phyloP scores from a whole-genome alignment of 495 filamentous ascomycete genomes.

The Bathelium albidoporum region DNA sequence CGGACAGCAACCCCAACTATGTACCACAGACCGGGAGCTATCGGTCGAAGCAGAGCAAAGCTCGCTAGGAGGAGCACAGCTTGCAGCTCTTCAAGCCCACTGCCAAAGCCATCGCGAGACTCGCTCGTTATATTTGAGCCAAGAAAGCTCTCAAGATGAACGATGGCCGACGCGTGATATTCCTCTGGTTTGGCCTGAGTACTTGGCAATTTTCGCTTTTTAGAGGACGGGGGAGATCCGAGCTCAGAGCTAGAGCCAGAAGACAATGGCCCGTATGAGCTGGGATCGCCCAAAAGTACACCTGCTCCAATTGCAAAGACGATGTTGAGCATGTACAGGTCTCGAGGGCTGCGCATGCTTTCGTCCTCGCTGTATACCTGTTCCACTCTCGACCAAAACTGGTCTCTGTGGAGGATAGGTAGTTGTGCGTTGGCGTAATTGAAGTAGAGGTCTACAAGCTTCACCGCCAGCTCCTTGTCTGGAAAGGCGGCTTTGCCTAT shows the following conservation, averaged over 20 bases:
- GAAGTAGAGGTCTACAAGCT: conserved; percentile 76
- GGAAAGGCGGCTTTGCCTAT: conserved; percentile 83
- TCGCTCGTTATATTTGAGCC: conserved; percentile 51
- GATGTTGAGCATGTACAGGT: conserved; percentile 89
- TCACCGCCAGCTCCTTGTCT: conserved; percentile 56
- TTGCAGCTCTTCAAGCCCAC: conserved; percentile 83
- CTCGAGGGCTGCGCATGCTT: conserved; percentile 62
- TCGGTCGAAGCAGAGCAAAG: conserved; percentile 81
- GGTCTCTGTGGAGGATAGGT: conserved; percentile 75
- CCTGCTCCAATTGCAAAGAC: conserved; percentile 96
- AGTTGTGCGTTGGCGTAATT: conserved; percentile 94
- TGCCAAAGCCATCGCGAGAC: conserved; percentile 51
- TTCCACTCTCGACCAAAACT: conserved; percentile 79
- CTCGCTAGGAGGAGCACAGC: conserved; percentile 82
- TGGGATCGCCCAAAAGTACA: conserved; percentile 57
- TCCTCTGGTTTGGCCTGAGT: conserved; percentile 82
- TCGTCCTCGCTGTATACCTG: conserved; percentile 61
- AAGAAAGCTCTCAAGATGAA: conserved; percentile 81
- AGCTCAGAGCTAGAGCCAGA: conserved; percentile 12
- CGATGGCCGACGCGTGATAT: conserved; percentile 88
- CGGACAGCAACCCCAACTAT: conserved; percentile 89
- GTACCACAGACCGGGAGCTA: conserved; percentile 92
- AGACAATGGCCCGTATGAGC: conserved; percentile 13
- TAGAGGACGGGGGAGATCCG: conserved; percentile 34
- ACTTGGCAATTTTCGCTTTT: conserved; percentile 42